Evolutionary conservation across 2,329 filamentous ascomycete species (phyloP), one percentile per base, ranked within the genome.

Genomic region (Fusarium cyanostomum): DNA sequence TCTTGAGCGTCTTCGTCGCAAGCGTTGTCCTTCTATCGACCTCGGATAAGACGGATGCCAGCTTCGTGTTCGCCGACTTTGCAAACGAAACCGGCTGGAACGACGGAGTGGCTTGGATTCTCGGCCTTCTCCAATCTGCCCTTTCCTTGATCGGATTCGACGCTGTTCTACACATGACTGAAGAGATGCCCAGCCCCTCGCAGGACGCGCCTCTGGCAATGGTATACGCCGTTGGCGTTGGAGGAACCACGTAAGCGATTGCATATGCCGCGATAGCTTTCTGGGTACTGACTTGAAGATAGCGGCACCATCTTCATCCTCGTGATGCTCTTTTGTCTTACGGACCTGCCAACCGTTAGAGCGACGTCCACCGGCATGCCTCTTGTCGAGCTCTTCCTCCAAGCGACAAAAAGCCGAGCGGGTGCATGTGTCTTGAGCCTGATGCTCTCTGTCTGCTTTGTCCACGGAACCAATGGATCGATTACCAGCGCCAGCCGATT

Each of bases 101-200:
- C 8, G 77, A 81, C 56, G 81, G 80, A 5, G 71, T 81, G 8
- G 73, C 80, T 2, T 83, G 80, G 80, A 76, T 82, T 31, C 72
- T 82, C 1, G 80, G 80, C 1, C 70, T 82, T 7, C 71, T 82
- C 2, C 80, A 79, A 68, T 76, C 71, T 4, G 73, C 73, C 8
- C 67, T 75, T 1, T 73, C 71, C 13, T 68, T 77, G 4, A 76
- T 74, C 9, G 79, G 78, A 12, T 83, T 80, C 55, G 80, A 82
- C 53, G 79, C 76, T 7, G 76, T 77, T 6, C 66, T 80, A 5
- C 80, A 83, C 49, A 75, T 82, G 73, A 77, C 77, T 7, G 79
- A 82, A 59, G 80, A 82, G 59, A 81, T 82, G 76, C 80, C 79
- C 1, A 68, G 67, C 4, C 79, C 79, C 1, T 58, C 74, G 1